Conservation (phyloP, 768 basidiomycete species). For the Asterophora parasitica region DNA sequence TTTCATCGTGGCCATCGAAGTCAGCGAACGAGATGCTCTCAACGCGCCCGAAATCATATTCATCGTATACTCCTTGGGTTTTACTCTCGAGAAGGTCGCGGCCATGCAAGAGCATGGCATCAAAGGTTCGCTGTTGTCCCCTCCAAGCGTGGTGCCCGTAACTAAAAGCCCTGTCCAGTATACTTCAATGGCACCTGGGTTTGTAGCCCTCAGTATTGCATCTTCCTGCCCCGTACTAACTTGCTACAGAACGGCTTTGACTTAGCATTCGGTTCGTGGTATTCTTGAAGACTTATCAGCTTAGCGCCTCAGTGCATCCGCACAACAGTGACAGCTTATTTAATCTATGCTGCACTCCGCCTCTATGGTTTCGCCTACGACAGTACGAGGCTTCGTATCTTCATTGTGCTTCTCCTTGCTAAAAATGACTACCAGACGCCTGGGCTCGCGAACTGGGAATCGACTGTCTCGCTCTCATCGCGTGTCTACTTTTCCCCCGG, state of each 20-base stretch:
- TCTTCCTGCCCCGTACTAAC: conserved; percentile 3
- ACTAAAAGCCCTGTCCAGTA: conserved; percentile 35
- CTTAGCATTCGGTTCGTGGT: conserved; percentile 68
- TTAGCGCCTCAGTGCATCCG: not conserved
- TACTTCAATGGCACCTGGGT: conserved; percentile 88
- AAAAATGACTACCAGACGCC: conserved; percentile 32
- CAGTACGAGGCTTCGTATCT: conserved; percentile 34
- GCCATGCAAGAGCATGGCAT: conserved; percentile 96
- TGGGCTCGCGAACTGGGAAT: conserved; percentile 72
- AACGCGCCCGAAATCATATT: conserved; percentile 69
- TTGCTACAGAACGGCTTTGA: conserved; percentile 81
- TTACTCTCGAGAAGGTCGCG: conserved; percentile 87
- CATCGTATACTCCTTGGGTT: conserved; percentile 77
- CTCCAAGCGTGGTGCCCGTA: not conserved
- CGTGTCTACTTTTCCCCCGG: conserved; percentile 89
- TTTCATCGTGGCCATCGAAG: conserved; percentile 78
- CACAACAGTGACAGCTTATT: conserved; percentile 66
- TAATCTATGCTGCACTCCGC: conserved; percentile 71
- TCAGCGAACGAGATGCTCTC: conserved; percentile 53
- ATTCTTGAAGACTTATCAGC: not conserved
- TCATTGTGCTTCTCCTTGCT: not conserved
- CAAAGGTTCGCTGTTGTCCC: conserved; percentile 47
- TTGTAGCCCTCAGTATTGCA: conserved; percentile 16
- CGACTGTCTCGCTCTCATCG: conserved; percentile 84
- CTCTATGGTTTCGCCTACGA: conserved; percentile 72